Percentiles rank a stretch among this genome's conserved stretches.
Conservation (phyloP, 345 rosid genomes). For the Salix udensis region DNA sequence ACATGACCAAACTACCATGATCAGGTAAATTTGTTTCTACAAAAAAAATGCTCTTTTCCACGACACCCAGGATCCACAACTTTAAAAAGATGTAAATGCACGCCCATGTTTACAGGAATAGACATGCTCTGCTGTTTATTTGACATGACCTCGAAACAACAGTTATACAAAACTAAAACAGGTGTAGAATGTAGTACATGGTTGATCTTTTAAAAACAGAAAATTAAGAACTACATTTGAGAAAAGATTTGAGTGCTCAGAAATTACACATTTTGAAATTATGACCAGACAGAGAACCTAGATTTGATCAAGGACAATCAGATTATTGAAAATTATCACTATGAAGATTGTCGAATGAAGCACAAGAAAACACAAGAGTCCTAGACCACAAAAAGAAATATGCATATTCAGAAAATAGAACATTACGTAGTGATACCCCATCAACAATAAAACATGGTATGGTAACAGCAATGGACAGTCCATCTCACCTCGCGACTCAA, state of each 20-base stretch:
- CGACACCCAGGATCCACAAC: background rate
- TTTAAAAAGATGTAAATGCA: background rate
- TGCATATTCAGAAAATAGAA: too few species aligned
- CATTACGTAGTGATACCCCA: background rate
- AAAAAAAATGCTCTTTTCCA: background rate
- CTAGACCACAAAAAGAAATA: too few species aligned
- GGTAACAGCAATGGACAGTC: conserved; percentile 1
- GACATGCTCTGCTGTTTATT: background rate
- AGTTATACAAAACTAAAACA: background rate
- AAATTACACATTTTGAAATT: background rate
- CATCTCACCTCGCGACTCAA: conserved; percentile 87
- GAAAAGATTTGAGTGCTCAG: too few species aligned
- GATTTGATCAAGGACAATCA: too few species aligned
- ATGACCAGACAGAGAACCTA: too few species aligned
- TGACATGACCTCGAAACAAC: background rate
- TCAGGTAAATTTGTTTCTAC: too few species aligned
- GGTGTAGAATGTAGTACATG: background rate
- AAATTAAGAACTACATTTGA: background rate
- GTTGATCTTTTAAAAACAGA: background rate
- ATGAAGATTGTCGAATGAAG: too few species aligned
- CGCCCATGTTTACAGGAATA: background rate
- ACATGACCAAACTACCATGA: background rate
- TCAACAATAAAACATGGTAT: background rate
- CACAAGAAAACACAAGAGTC: too few species aligned
- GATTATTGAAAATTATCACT: too few species aligned